phyloP scores from a whole-genome alignment of 768 basidiomycete genomes.

The Leucocoprinus sp. region DNA sequence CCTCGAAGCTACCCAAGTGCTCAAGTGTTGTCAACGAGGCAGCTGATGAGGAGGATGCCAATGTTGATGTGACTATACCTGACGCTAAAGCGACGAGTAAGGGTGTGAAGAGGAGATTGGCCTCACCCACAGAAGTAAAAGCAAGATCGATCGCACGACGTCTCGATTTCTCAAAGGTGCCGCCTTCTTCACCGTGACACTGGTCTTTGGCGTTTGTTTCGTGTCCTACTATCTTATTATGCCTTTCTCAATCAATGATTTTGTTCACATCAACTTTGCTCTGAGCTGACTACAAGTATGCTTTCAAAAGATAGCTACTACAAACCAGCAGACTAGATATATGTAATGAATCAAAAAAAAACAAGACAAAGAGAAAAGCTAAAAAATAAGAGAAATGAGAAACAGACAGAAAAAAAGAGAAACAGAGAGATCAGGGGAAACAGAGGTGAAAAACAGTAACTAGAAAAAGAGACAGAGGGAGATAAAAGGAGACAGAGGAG shows the following conservation, averaged over 20 bases:
- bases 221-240: too few species aligned
- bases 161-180: slow-evolving; percentile 59
- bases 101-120: slow-evolving; percentile 63
- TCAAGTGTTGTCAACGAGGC: slow-evolving; percentile 33
- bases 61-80: slow-evolving; percentile 49
- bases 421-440: too few species aligned
- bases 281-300: too few species aligned
- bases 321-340: slow-evolving; percentile 9
- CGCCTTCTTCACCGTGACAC: slow-evolving; percentile 26
- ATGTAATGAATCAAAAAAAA: slow-evolving; percentile 9
- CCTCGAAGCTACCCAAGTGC: slow-evolving; percentile 81
- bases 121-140: slow-evolving; percentile 44
- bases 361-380: too few species aligned
- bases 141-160: slow-evolving; percentile 58
- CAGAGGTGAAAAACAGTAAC: too few species aligned
- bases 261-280: too few species aligned
- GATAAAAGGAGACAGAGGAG: too few species aligned
- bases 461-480: too few species aligned
- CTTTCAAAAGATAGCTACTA: slow-evolving; percentile 9
- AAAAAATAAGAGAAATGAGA: too few species aligned
- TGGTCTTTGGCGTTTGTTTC: too few species aligned
- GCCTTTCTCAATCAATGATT: too few species aligned
- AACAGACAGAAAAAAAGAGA: too few species aligned
- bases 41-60: slow-evolving; percentile 73
- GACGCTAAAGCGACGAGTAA: slow-evolving; percentile 47